Evolutionary conservation across 148 eudicot genomes (phyloP).

Genomic region (Tetragonia tetragonoides): DNA sequence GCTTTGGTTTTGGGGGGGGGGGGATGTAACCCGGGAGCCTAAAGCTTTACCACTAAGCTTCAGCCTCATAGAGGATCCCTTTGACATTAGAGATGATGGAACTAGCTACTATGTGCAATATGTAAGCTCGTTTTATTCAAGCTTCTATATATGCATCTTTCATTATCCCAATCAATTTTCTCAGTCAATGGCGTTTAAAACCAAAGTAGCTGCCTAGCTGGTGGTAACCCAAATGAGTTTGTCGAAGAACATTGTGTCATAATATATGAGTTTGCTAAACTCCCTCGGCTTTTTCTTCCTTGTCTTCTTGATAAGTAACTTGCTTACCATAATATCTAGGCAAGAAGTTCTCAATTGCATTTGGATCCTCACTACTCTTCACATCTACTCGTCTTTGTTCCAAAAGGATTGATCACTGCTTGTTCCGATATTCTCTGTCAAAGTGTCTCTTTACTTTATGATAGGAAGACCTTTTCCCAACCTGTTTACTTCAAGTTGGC

Average conservation of each 20-base stretch:
- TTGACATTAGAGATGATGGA: neutral
- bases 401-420: neutral
- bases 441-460: neutral
- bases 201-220: too few species aligned
- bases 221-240: too few species aligned
- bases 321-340: neutral
- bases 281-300: neutral
- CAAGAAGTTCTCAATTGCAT: neutral
- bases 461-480: neutral
- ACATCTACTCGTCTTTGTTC: neutral
- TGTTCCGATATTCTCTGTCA: neutral
- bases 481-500: too few species aligned
- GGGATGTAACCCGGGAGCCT: neutral
- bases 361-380: neutral
- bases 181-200: neutral
- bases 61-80: neutral
- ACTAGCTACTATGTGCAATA: too few species aligned
- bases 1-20: neutral
- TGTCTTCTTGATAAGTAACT: too few species aligned
- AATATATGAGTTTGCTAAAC: neutral
- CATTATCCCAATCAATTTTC: too few species aligned
- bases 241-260: neutral
- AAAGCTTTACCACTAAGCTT: neutral
- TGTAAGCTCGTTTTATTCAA: too few species aligned
- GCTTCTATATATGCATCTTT: too few species aligned